Percentiles rank a stretch among this genome's conserved stretches.
Conservation (phyloP, 108 stramenopile species). For the Seminavis robusta region DNA sequence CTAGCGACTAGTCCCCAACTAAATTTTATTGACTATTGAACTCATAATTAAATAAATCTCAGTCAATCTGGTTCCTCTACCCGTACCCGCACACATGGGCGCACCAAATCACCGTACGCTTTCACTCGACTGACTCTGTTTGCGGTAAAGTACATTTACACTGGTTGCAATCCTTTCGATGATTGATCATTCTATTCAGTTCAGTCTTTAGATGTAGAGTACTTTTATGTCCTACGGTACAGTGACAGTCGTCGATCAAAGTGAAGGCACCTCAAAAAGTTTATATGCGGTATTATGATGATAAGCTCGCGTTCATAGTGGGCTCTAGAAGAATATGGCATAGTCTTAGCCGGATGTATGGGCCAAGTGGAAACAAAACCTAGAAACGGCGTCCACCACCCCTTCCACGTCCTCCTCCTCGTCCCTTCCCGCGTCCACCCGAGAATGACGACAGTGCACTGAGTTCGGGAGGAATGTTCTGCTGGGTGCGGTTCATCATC, state of each 20-base stretch:
- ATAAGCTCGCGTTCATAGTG: neutral
- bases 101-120: too few species aligned
- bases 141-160: too few species aligned
- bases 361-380: neutral
- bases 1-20: neutral
- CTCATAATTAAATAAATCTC: too few species aligned
- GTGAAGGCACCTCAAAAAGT: neutral
- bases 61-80: too few species aligned
- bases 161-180: too few species aligned
- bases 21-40: too few species aligned
- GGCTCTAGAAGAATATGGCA: neutral
- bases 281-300: neutral
- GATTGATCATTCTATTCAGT: too few species aligned
- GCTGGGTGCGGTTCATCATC: conserved; percentile 73
- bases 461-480: conserved; percentile 68
- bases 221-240: too few species aligned
- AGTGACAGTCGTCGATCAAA: neutral
- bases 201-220: too few species aligned
- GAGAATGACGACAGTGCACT: conserved; percentile 39
- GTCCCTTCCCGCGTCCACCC: conserved; percentile 23
- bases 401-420: conserved; percentile 52
- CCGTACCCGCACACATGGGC: too few species aligned
- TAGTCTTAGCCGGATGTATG: neutral
- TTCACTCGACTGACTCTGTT: too few species aligned
- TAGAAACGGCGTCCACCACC: conserved; percentile 37